A percentile compares a stretch with the other conserved stretches of the same genome.
These are phyloP conservation scores for Ochetophila trinervis DNA, from an alignment of 306 rosid genomes.

Conservation along the genomic window DNA sequence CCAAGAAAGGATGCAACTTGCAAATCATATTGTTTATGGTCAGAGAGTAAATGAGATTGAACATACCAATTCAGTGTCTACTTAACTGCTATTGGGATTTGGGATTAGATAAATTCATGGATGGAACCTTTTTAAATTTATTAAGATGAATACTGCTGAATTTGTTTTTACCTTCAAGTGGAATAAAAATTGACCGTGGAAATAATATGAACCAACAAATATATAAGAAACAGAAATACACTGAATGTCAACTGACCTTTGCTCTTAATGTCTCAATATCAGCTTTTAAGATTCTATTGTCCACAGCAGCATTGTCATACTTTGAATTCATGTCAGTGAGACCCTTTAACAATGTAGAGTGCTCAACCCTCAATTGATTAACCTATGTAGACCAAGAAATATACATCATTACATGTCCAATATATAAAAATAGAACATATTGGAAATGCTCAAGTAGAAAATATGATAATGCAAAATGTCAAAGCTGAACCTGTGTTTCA, in stretches of 20 bases:
- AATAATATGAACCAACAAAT: neutral
- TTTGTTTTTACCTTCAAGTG: too few species aligned
- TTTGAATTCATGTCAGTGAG: conserved; percentile 51
- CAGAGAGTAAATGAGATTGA: too few species aligned
- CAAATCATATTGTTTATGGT: too few species aligned
- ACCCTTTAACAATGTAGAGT: conserved; percentile 46
- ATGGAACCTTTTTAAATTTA: neutral
- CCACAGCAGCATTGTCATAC: conserved; percentile 50
- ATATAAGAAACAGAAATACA: neutral
- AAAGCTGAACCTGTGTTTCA: conserved; percentile 50
- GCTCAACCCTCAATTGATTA: conserved; percentile 46
- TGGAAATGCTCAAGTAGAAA: neutral
- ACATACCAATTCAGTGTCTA: too few species aligned
- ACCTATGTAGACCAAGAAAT: conserved; percentile 30
- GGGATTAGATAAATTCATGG: too few species aligned
- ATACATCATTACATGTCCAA: neutral
- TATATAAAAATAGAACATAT: neutral
- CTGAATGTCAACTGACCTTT: conserved; percentile 33
- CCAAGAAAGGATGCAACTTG: too few species aligned
- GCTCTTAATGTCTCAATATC: conserved; percentile 60
- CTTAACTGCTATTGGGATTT: too few species aligned
- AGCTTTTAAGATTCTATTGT: conserved; percentile 57
- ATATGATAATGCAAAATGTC: neutral
- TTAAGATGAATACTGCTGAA: too few species aligned
- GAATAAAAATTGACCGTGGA: neutral